Conservation (phyloP, 2,329 filamentous ascomycete species). For the Lasiodiplodia gonubiensis region DNA sequence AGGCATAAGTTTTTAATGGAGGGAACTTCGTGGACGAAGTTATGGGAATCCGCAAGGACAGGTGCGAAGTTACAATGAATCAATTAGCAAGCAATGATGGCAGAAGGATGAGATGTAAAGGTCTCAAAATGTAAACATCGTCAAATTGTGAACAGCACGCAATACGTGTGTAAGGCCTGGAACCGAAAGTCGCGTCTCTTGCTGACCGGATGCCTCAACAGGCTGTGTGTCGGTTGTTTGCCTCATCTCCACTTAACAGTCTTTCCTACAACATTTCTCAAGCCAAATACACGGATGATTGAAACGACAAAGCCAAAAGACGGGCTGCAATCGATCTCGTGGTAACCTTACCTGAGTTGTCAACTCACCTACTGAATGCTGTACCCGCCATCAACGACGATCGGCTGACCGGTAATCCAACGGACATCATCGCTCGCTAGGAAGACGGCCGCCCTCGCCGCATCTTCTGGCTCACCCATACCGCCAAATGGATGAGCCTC, state of each 20-base stretch:
- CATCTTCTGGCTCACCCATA: slow-evolving; percentile 35
- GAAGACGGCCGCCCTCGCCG: slow-evolving; percentile 47
- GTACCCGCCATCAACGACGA: slow-evolving; percentile 53
- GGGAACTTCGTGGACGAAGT: too few species aligned
- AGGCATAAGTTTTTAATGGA: too few species aligned
- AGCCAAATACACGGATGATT: background rate
- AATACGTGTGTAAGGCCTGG: too few species aligned
- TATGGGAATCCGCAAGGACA: too few species aligned
- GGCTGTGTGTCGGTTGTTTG: too few species aligned
- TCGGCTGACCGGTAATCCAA: slow-evolving; percentile 49
- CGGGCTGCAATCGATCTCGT: background rate
- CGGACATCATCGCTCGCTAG: slow-evolving; percentile 52
- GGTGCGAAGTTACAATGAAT: too few species aligned
- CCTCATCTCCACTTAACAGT: background rate
- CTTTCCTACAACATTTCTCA: background rate
- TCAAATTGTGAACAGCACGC: too few species aligned
- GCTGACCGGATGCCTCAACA: too few species aligned
- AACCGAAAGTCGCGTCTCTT: too few species aligned
- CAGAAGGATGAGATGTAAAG: too few species aligned
- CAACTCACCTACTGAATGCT: slow-evolving; percentile 11
- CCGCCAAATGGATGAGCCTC: slow-evolving; percentile 42
- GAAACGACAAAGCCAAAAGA: background rate
- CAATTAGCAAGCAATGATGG: too few species aligned
- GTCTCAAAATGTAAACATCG: too few species aligned
- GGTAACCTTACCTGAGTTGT: background rate